Evolutionary conservation across 441 rosid genomes (phyloP), one percentile per base, ranked within the genome.

Genomic region (Brassica hybrid): DNA sequence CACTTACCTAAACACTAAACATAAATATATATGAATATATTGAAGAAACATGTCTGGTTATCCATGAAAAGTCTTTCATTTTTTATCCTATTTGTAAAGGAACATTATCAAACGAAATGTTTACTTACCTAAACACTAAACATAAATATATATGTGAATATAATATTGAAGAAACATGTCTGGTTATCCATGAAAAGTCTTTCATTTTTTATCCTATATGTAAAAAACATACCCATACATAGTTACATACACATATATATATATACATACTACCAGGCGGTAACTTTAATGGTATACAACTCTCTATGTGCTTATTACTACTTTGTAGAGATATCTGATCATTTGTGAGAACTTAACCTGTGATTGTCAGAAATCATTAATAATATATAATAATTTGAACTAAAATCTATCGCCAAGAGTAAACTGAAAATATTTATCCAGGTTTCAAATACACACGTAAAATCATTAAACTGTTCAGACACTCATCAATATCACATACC

Each of bases 281-380:
- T 17, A 68, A 72, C 77, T 73, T 73, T 38, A 73, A 61, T 78
- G 81, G 78, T 68, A 73, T 79, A 54, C 23, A 68, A 67, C 21
- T 61, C 21, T 79, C 78, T 74, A 14, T 79, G 17, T 68, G 78
- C 8, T 63, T 54, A 27, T 68, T 25, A 25, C 27, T 79, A 69
- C 78, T 73, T 27, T 69, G 69, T 17, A 68, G 12, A 56, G 66
- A 62, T 50, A 67, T 73, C 60, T 73, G 57, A 2, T 14, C 30
- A 68, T 14, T 67, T 73, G 73, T 67, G 21, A 72, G 58, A 78
- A 23, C 69, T 60, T 48, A 77, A 65, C 73, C 81, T 72, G 54
- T 21, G 59, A 50, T 67, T 61, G 74, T 68, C 70, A 78, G 70
- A 68, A 12, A 9, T 2, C 27, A 25, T n/a, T 67, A 52, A 67